Conservation (phyloP, 441 rosid genomes). For the Syzygium malaccense region DNA sequence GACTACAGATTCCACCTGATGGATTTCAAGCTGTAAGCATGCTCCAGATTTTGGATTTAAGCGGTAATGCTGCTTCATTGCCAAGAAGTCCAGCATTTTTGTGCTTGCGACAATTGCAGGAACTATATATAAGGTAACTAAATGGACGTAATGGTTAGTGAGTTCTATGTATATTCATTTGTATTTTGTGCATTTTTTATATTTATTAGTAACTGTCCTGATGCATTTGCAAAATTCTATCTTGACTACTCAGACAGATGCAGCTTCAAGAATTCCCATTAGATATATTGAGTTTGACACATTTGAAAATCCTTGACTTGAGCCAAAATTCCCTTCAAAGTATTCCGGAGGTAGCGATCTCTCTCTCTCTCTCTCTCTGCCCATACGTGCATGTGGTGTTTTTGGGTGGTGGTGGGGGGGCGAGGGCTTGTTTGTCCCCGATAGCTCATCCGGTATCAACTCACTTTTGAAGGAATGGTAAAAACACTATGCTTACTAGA, state of each 20-base stretch:
- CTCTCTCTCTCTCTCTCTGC: not conserved
- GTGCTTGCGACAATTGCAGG: slow-evolving; percentile 55
- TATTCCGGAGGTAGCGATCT: slow-evolving; percentile 49
- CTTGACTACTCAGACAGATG: slow-evolving; percentile 43
- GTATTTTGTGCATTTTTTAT: not conserved
- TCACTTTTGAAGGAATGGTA: not conserved
- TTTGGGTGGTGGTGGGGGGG: not conserved
- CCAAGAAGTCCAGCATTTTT: slow-evolving; percentile 58
- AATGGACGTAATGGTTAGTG: slow-evolving; percentile 2
- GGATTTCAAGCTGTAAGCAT: slow-evolving; percentile 63
- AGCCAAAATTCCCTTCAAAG: slow-evolving; percentile 71
- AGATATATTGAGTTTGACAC: slow-evolving; percentile 51
- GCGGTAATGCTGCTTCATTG: slow-evolving; percentile 57
- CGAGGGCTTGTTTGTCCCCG: not conserved
- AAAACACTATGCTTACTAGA: not conserved
- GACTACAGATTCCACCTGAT: slow-evolving; percentile 59
- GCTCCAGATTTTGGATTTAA: slow-evolving; percentile 79
- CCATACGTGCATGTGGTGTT: not conserved
- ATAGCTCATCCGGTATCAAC: not conserved
- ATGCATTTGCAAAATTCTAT: not conserved
- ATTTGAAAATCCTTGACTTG: slow-evolving; percentile 62
- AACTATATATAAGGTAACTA: slow-evolving; percentile 83
- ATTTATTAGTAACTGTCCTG: not conserved
- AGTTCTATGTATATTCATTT: not conserved
- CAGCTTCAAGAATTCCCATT: slow-evolving; percentile 63